Percentiles rank a stretch among this genome's conserved stretches.
phyloP scores from a whole-genome alignment of 1,139 yeast species.

The Debaryomycetaceae sp. region DNA sequence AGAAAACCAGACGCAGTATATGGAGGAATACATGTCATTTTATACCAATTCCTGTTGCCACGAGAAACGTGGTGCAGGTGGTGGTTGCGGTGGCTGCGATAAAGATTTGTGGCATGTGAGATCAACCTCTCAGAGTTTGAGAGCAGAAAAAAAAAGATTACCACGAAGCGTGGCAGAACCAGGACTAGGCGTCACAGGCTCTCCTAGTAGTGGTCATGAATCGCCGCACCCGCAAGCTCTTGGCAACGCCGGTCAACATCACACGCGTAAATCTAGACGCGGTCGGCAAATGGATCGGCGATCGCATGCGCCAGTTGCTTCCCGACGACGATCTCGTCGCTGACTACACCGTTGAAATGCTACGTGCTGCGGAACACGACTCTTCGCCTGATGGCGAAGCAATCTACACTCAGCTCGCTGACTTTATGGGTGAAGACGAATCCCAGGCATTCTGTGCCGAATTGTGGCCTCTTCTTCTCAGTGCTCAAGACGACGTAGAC shows the following conservation, averaged over 20 bases:
- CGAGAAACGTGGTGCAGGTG: too few species aligned
- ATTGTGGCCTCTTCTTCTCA: constrained; percentile 29
- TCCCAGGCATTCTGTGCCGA: constrained; percentile 22
- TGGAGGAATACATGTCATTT: too few species aligned
- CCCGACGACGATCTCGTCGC: constrained; percentile 39
- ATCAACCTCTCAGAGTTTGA: too few species aligned
- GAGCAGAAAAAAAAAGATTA: too few species aligned
- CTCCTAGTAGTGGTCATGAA: too few species aligned
- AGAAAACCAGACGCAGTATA: too few species aligned
- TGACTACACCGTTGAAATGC: constrained; percentile 28
- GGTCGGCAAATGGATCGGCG: constrained; percentile 25
- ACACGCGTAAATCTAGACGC: constrained; percentile 23
- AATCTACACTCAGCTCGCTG: constrained; percentile 26
- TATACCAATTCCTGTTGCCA: too few species aligned
- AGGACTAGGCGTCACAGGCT: background rate
- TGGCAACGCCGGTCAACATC: constrained; percentile 17
- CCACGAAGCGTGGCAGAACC: too few species aligned
- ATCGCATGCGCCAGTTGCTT: constrained; percentile 17
- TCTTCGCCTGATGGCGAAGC: constrained; percentile 19
- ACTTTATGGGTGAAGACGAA: constrained; percentile 28
- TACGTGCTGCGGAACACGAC: constrained; percentile 10
- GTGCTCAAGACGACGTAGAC: constrained; percentile 28
- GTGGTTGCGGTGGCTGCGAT: too few species aligned
- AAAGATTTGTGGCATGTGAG: too few species aligned
- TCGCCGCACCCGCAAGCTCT: constrained; percentile 5